Percentiles rank a stretch among this genome's conserved stretches.
These are phyloP conservation scores for Penicillium vulpinum DNA, from an alignment of 2,329 filamentous ascomycete species.

Conservation along the genomic window DNA sequence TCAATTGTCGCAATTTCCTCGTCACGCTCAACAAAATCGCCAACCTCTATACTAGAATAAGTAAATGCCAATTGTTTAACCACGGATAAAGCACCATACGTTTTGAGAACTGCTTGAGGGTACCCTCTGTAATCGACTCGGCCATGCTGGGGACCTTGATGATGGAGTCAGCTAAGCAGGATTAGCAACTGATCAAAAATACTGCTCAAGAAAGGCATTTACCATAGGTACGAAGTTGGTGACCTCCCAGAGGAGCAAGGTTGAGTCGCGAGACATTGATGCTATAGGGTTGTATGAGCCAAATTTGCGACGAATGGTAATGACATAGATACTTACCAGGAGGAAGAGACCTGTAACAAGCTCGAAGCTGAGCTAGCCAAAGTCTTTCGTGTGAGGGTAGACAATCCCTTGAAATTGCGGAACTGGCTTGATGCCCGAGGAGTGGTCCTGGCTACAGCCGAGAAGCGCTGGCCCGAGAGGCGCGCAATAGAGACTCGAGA, in stretches of 20 bases:
- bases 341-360: constrained; percentile 24
- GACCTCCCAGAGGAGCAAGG: constrained; percentile 28
- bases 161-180: constrained; percentile 66
- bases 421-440: constrained; percentile 28
- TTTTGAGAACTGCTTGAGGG: constrained; percentile 93
- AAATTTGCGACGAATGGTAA: neutral
- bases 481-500: constrained; percentile 41
- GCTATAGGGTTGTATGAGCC: constrained; percentile 16
- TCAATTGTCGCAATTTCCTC: constrained; percentile 99
- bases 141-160: constrained; percentile 98
- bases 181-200: constrained; percentile 1
- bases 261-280: constrained; percentile 27
- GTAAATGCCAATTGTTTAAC: constrained; percentile 22
- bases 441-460: constrained; percentile 30
- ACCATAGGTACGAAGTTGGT: constrained; percentile 43
- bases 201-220: neutral
- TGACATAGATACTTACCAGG: constrained; percentile 25
- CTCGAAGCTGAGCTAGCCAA: constrained; percentile 22
- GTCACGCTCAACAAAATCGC: constrained; percentile 91
- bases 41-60: constrained; percentile 61
- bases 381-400: constrained; percentile 25
- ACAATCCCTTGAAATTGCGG: constrained; percentile 28
- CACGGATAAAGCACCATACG: constrained; percentile 39
- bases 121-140: constrained; percentile 97
- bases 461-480: constrained; percentile 36